Percentiles rank a stretch among this genome's conserved stretches.
Evolutionary conservation across 2,329 filamentous ascomycete species (phyloP).

Genomic region (Ceratocystis eucalypticola): DNA sequence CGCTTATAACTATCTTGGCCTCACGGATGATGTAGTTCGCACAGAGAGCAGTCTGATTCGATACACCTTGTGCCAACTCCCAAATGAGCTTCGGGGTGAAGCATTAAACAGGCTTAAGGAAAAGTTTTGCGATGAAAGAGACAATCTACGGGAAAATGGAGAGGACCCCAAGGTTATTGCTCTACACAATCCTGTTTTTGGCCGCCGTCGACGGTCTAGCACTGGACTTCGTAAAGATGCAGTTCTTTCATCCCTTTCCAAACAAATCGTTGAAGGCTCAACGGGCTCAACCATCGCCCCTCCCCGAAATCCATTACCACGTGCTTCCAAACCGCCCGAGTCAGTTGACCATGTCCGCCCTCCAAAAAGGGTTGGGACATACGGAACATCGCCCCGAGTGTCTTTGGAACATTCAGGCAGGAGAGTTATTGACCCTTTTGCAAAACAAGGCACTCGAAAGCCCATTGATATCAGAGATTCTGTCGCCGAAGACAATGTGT

Average conservation of each 20-base stretch:
- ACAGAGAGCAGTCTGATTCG: constrained; percentile 91
- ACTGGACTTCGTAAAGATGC: constrained; percentile 68
- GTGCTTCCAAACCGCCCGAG: background rate
- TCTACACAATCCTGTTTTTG: constrained; percentile 57
- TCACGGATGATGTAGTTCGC: constrained; percentile 81
- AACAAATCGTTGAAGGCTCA: constrained; percentile 32
- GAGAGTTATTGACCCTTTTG: constrained; percentile 18
- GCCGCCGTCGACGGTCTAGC: constrained; percentile 31
- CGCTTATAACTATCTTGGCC: constrained; percentile 82
- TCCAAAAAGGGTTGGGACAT: constrained; percentile 13
- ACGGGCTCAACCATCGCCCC: constrained; percentile 31
- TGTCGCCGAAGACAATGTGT: constrained; percentile 74
- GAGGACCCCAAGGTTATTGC: constrained; percentile 77
- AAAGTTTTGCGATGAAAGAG: constrained; percentile 76
- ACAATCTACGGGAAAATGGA: constrained; percentile 68
- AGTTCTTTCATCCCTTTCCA: constrained; percentile 52
- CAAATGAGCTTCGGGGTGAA: constrained; percentile 75
- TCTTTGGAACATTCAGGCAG: constrained; percentile 9
- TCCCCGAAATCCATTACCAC: constrained; percentile 24
- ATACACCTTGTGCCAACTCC: constrained; percentile 81
- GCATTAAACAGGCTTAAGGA: constrained; percentile 77
- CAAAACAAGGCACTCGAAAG: constrained; percentile 17
- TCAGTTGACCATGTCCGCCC: background rate
- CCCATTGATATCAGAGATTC: constrained; percentile 61
- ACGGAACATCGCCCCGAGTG: constrained; percentile 10